Conservation (phyloP, 192 early-diverging fungal species). For the Geranomyces variabilis region DNA sequence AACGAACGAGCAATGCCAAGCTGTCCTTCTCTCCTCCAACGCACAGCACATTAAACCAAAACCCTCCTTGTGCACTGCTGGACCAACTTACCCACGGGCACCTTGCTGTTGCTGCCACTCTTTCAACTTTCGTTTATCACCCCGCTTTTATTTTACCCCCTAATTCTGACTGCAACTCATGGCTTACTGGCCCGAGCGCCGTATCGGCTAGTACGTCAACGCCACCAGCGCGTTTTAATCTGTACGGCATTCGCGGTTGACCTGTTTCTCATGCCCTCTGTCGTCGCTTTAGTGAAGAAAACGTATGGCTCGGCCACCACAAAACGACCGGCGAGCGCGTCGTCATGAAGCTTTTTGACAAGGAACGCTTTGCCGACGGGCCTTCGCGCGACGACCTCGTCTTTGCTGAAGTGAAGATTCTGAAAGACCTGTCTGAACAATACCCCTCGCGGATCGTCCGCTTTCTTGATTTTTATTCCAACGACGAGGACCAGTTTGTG, state of each 20-base stretch:
- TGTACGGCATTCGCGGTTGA: too few species aligned
- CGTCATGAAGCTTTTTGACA: conserved; percentile 39
- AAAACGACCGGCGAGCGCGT: conserved; percentile 27
- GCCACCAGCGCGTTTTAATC: too few species aligned
- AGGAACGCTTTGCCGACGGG: conserved; percentile 20
- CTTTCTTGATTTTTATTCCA: conserved; percentile 35
- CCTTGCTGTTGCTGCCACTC: too few species aligned
- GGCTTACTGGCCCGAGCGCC: conserved; percentile 29
- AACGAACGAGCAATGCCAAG: too few species aligned
- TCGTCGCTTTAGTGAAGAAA: conserved; percentile 26
- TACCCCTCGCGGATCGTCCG: conserved; percentile 27
- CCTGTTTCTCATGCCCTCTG: background rate
- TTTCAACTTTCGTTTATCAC: too few species aligned
- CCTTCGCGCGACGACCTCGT: conserved; percentile 19
- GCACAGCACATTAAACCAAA: too few species aligned
- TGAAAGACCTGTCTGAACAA: conserved; percentile 28
- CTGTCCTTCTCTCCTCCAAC: too few species aligned
- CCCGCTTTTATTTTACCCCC: too few species aligned
- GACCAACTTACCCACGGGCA: too few species aligned
- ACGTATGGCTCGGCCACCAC: conserved; percentile 34
- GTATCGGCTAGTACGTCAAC: conserved; percentile 22
- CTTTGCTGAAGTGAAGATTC: conserved; percentile 28
- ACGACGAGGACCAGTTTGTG: conserved; percentile 38
- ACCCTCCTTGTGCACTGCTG: too few species aligned
- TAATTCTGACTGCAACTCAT: too few species aligned